Conservation (phyloP, 2,329 filamentous ascomycete species). For the Cytospora piceicola region DNA sequence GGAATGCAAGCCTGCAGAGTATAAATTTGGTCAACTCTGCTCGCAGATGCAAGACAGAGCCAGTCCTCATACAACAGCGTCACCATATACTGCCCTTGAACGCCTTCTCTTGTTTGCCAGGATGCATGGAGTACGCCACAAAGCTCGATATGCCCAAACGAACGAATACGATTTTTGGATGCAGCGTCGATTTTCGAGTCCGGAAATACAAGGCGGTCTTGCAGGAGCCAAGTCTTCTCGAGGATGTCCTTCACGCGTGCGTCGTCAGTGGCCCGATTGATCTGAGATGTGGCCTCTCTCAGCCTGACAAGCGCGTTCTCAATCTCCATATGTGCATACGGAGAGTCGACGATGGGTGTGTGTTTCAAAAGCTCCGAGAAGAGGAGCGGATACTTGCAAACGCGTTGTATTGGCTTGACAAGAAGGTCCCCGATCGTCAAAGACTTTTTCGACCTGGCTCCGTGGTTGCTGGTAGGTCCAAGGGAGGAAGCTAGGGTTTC, state of each 20-base stretch:
- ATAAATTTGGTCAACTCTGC: constrained; percentile 69
- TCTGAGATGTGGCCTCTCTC: constrained; percentile 74
- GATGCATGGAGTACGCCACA: constrained; percentile 84
- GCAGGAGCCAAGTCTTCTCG: constrained; percentile 82
- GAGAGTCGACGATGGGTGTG: constrained; percentile 84
- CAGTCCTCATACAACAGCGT: constrained; percentile 83
- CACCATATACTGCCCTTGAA: constrained; percentile 81
- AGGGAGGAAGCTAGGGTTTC: constrained; percentile 80
- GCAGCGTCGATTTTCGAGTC: constrained; percentile 61
- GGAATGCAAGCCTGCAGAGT: constrained; percentile 75
- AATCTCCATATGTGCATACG: constrained; percentile 78
- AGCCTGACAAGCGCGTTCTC: constrained; percentile 73
- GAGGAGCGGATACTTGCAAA: constrained; percentile 88
- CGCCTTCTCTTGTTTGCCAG: constrained; percentile 71
- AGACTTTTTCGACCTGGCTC: constrained; percentile 70
- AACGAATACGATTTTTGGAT: constrained; percentile 70
- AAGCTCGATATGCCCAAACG: constrained; percentile 77
- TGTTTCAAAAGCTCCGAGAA: constrained; percentile 82
- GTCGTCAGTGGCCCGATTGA: constrained; percentile 85
- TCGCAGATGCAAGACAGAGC: constrained; percentile 73
- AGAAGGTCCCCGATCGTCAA: constrained; percentile 83
- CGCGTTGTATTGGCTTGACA: constrained; percentile 93
- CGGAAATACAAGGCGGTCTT: constrained; percentile 77
- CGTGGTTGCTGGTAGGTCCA: constrained; percentile 67
- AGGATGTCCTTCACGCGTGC: constrained; percentile 69